Base-by-base conservation (phyloP, 1,284 basidiomycete genomes). In the Cryptococcus hybrid region DNA sequence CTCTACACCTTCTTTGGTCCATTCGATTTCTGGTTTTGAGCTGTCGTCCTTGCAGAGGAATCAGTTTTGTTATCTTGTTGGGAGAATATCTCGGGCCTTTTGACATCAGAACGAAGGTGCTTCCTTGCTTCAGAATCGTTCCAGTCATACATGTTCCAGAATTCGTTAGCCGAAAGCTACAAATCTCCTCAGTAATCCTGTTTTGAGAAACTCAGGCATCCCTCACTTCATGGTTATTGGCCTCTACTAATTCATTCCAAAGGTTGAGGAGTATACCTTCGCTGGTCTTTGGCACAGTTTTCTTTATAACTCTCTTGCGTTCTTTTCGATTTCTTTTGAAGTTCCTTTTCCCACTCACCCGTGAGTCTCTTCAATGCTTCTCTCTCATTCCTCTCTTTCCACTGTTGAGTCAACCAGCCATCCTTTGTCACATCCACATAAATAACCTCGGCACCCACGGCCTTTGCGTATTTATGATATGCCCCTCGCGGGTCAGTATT, bases 131-230 rank as follows among this genome's bases (percentile, higher is more conserved):
- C 56, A 9, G 69, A 62, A 35, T 57, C 52, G 12, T 61, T 59
- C 69, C 69, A 73, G 53, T 73, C 66, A 52, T 69, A 73, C 37
- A 55, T 54, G 30, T 62, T 53, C 70, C 70, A 73, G 52, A 73
- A 73, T 9, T 56, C 63, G 3, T 62, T 62, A 13, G 60, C 61
- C 2, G 59, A 49, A 7, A 67, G 50, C 70, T 71, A 50, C 2
- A 6, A 47, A 36, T 39, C 12, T 35, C 15, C 36, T 30, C n/a
- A 18, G n/a, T 18, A 12, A 13, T 15, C 46, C 11, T 12, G n/a
- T 3, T 30, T 30, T 15, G 9, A 48, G 36, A 18, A 8, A 13
- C 8, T 3, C 30, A 38, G 24, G 34, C 5, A 1, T 13, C 7
- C 57, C 70, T 58, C 55, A 70, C 70, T 61, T 73, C 70, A 39